Base-by-base conservation (phyloP, 441 rosid genomes). In the Pelargonium citronellum region DNA sequence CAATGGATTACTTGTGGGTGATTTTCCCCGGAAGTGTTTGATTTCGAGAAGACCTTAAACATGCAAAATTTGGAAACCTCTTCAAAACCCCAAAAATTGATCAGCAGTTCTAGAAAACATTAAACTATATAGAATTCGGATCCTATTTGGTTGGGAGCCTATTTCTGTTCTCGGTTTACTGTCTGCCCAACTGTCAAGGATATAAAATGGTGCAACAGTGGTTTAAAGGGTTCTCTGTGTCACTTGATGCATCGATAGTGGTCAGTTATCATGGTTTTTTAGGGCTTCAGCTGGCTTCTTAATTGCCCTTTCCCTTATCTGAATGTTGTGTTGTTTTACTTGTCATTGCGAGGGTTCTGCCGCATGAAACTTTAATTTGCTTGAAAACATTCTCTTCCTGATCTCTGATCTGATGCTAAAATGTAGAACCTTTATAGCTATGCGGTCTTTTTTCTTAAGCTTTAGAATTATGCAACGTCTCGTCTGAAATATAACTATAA, bases 321-420 rank as follows among this genome's bases (percentile, higher is more conserved):
- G 34, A 22, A 22, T 61, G 64, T 61, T 13, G 12, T 61, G 2
- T 22, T 39, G 37, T 61, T 22, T 61, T n/a, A 4, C 64, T 34
- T 61, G 39, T 61, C 64, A 61, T 12, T 12, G 10, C 24, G 9
- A 22, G 39, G 16, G 7, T 24, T 61, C 39, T 22, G 65, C 16
- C 16, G 13, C 16, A 7, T 24, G 13, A 20, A 22, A 24, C 65
- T 61, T 61, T 61, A 11, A 61, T 34, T 20, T 61, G 65, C 27
- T n/a, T 11, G 30, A 60, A 24, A 61, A 61, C 65, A 1, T 61
- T 24, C 16, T 22, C 12, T 6, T 61, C 65, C 65, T 61, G 65
- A 34, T 61, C 65, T 61, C 15, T 61, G 15, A 61, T n/a, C 5
- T 6, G 65, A 61, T 61, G 65, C 65, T 24, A 46, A 61, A 61